phyloP scores from a whole-genome alignment of 306 rosid species.

The Fragaria iinumae region DNA sequence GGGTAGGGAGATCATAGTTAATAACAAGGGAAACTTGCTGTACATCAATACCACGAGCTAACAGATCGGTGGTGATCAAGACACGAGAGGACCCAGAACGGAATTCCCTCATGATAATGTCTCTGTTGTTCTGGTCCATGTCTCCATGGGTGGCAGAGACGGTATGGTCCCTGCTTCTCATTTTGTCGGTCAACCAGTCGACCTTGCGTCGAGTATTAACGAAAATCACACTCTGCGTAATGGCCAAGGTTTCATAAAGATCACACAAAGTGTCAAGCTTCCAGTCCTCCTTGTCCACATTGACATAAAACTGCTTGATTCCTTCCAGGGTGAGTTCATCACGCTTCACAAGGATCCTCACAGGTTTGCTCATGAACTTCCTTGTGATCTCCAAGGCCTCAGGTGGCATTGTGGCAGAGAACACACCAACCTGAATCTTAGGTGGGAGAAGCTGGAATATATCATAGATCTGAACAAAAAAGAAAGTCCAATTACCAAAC shows the following conservation, averaged over 20 bases:
- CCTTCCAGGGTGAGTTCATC: slow-evolving; percentile 87
- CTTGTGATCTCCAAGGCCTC: slow-evolving; percentile 87
- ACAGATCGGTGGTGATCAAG: slow-evolving; percentile 66
- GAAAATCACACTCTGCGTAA: slow-evolving; percentile 81
- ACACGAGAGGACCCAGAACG: slow-evolving; percentile 85
- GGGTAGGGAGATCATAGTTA: slow-evolving; percentile 77
- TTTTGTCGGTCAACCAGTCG: slow-evolving; percentile 85
- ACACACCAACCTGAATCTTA: slow-evolving; percentile 77
- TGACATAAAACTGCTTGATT: slow-evolving; percentile 72
- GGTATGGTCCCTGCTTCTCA: slow-evolving; percentile 80
- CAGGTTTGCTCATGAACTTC: slow-evolving; percentile 83
- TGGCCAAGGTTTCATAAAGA: slow-evolving; percentile 71
- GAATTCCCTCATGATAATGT: slow-evolving; percentile 83
- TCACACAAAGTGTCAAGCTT: slow-evolving; percentile 79
- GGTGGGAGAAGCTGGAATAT: slow-evolving; percentile 73
- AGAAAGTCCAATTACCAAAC: not conserved
- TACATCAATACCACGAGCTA: slow-evolving; percentile 88
- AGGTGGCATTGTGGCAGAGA: slow-evolving; percentile 87
- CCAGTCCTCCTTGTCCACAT: slow-evolving; percentile 75
- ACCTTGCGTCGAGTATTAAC: slow-evolving; percentile 87
- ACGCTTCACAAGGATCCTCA: slow-evolving; percentile 86
- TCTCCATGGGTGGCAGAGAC: slow-evolving; percentile 90
- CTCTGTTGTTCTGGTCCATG: slow-evolving; percentile 88
- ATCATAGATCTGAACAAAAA: slow-evolving; percentile 62
- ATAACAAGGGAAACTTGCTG: slow-evolving; percentile 84